Evolutionary conservation across 805 yeast genomes (phyloP).

Genomic region (Pichia californica): DNA sequence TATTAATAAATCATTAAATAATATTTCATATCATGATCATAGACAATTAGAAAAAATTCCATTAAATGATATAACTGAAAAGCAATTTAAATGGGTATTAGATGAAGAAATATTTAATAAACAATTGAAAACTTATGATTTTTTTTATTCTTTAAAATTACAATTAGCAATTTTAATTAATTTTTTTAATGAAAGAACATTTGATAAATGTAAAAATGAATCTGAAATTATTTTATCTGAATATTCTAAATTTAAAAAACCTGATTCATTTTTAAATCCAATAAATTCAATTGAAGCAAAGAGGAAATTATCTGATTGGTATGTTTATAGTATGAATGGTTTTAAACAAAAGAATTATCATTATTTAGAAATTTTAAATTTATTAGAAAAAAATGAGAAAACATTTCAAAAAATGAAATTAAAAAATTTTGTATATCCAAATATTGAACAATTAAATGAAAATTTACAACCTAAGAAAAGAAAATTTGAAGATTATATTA

Average conservation of each 20-base stretch:
- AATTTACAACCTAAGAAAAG: conserved; percentile 19
- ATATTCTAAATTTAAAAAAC: conserved; percentile 20
- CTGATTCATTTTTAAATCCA: conserved; percentile 16
- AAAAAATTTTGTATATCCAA: conserved; percentile 24
- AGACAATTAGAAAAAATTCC: neutral
- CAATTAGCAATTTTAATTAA: conserved; percentile 24
- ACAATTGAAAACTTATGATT: conserved; percentile 16
- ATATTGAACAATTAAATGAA: conserved; percentile 11
- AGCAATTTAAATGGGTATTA: conserved; percentile 24
- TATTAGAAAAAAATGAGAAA: conserved; percentile 19
- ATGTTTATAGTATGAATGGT: neutral
- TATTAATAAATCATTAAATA: neutral
- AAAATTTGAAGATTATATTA: conserved; percentile 20
- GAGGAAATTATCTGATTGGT: conserved; percentile 1
- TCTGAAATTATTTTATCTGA: conserved; percentile 15
- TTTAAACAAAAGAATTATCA: conserved; percentile 4
- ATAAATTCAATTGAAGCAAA: conserved; percentile 2
- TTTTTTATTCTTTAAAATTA: conserved; percentile 15
- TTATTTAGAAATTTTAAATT: conserved; percentile 9
- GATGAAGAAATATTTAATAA: conserved; percentile 18
- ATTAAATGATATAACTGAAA: neutral
- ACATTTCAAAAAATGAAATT: conserved; percentile 27
- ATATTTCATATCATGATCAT: neutral
- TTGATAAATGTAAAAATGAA: conserved; percentile 17
- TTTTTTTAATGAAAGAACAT: conserved; percentile 16